phyloP scores from a whole-genome alignment of 1,139 yeast genomes.

The Pneumocystis sp. region DNA sequence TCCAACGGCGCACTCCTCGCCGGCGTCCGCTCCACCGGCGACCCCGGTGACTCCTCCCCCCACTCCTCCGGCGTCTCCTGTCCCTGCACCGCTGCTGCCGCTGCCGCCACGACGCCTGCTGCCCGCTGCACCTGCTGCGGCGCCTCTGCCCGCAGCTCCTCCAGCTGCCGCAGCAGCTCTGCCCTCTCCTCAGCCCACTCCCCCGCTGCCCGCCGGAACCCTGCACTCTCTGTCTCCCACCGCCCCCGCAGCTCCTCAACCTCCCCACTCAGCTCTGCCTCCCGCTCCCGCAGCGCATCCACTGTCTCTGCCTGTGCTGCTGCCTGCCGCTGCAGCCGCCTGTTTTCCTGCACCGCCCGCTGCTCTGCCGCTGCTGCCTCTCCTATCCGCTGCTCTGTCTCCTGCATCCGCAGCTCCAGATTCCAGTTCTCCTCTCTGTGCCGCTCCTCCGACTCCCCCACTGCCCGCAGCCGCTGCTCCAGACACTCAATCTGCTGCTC shows the following conservation, averaged over 20 bases:
- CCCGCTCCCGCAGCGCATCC: conserved; percentile 21
- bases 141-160: conserved; percentile 14
- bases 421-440: conserved; percentile 69
- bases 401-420: conserved; percentile 44
- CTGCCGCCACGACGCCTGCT: conserved; percentile 6
- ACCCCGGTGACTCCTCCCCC: conserved; percentile 26
- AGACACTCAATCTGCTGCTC: conserved; percentile 27
- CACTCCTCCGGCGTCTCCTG: conserved; percentile 17
- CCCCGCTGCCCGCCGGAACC: background rate
- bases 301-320: conserved; percentile 18
- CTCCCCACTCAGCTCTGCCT: conserved; percentile 20
- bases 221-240: conserved; percentile 7
- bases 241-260: conserved; percentile 18
- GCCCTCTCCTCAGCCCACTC: conserved; percentile 1
- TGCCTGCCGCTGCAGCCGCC: background rate
- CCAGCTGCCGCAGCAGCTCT: conserved; percentile 18
- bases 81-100: conserved; percentile 5
- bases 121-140: conserved; percentile 12
- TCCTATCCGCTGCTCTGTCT: conserved; percentile 28
- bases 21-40: conserved; percentile 34
- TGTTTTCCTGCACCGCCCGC: background rate
- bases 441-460: conserved; percentile 31
- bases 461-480: conserved; percentile 23
- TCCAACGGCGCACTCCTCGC: conserved; percentile 43
- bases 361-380: conserved; percentile 3